These are phyloP conservation scores for Tulasnella sp. DNA, from an alignment of 768 basidiomycete genomes.

Conservation along the genomic window DNA sequence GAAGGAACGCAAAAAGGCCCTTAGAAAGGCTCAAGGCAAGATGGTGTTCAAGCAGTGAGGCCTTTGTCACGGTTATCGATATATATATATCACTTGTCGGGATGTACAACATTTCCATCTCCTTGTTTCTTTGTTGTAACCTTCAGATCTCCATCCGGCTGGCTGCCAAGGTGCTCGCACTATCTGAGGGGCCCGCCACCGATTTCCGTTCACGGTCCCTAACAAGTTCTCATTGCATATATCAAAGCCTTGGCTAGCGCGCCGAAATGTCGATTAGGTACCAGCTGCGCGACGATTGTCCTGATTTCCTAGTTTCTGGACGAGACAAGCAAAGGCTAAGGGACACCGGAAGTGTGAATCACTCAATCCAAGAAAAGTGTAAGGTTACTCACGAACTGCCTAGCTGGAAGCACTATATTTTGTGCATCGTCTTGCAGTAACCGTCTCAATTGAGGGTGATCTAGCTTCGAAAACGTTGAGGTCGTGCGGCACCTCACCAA, in stretches of 20 bases:
- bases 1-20: slow-evolving; percentile 66
- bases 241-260: background rate
- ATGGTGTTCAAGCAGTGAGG: slow-evolving; percentile 16
- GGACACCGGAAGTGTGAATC: too few species aligned
- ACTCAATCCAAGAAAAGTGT: too few species aligned
- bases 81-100: background rate
- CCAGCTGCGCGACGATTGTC: too few species aligned
- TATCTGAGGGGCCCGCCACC: background rate
- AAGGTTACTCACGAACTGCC: too few species aligned
- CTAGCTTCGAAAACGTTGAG: too few species aligned
- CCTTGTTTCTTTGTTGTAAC: background rate
- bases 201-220: background rate
- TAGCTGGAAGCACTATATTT: too few species aligned
- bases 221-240: background rate
- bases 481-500: too few species aligned
- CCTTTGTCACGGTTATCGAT: background rate
- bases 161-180: background rate
- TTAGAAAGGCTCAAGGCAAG: slow-evolving; percentile 50
- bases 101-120: background rate
- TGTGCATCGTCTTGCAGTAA: too few species aligned
- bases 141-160: background rate
- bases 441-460: too few species aligned
- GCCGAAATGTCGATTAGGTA: background rate
- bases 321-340: too few species aligned
- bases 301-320: too few species aligned